Evolutionary conservation across 129 eudicot species (phyloP), one percentile per base, ranked within the genome.

Genomic region (Smallanthus sonchifolius): DNA sequence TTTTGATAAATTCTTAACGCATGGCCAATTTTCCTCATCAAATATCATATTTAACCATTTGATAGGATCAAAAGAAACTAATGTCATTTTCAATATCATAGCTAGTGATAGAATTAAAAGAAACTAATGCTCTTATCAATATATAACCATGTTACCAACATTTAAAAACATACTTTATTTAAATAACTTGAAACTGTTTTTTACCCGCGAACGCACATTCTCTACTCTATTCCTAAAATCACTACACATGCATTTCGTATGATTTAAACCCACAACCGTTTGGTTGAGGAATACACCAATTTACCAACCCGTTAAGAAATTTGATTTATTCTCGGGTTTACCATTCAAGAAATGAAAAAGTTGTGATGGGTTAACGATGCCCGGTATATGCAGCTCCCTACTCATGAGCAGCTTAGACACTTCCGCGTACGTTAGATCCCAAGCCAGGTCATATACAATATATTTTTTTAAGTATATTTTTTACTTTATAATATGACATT

Each of bases 281-380:
- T 24, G 30, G 30, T 24, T 24, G 30, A 24, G 30, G 30, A 24
- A 24, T 24, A 24, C 30, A 1, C 30, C 30, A 24, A 0, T 24
- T 24, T 24, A 24, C 30, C 30, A 24, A 56, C 3, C 11, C 6
- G 1, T 39, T 16, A 68, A 7, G 9, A 42, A 11, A 56, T 10
- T 42, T 19, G 66, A 61, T 39, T 51, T 56, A 7, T 34, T 7
- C 66, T 62, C 56, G 45, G 30, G 72, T 65, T 65, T 39, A 43
- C 74, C 75, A 76, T 77, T 69, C 63, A 84, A 72, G 65, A 72
- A 77, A 8, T 75, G 72, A 48, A 75, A 79, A 64, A 87, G 80
- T 7, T 87, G 88, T 48, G 86, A 81, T 32, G 91, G 88, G 83
- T 84, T 87, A 49, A 87, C 79, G 16, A 84, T 79, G 24, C 86